Evolutionary conservation across 2,329 filamentous ascomycete genomes (phyloP), one percentile per base, ranked within the genome.

Genomic region (Aspergillus cejpii): DNA sequence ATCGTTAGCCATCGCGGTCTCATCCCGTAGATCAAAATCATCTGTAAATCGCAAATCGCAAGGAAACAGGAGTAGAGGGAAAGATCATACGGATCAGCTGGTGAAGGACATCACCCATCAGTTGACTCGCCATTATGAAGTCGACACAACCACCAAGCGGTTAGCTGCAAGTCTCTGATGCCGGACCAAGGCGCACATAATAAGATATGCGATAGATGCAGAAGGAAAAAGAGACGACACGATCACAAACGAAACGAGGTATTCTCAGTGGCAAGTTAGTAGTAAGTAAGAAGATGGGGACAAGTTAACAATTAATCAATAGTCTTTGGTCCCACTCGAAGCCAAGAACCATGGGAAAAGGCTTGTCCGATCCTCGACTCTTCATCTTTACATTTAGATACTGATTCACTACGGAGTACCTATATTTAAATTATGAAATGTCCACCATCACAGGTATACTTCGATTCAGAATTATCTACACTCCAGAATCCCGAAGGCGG

Each of bases 401-500:
- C n/a, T n/a, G n/a, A n/a, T n/a, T n/a, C n/a, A n/a, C n/a, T n/a
- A n/a, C n/a, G n/a, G n/a, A n/a, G n/a, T n/a, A n/a, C n/a, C n/a
- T n/a, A n/a, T n/a, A n/a, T n/a, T n/a, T n/a, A n/a, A n/a, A n/a
- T n/a, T n/a, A n/a, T n/a, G n/a, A n/a, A 2, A 29, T 28, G n/a
- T 17, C 8, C 24, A 14, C 4, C 5, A 27, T n/a, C 17, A 28
- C 11, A 11, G n/a, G 10, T 12, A 28, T 28, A n/a, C 23, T 24
- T 10, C 8, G 8, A 26, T 27, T 12, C 10, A 23, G 12, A 33
- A 28, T 15, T 41, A 4, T 33, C 43, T 43, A 34, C 33, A 37
- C 43, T 8, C 52, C 46, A 26, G 83, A 80, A 57, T 90, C 85
- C 29, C 76, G 73, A 27, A 92, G 80, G 46, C 76, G 74, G 40